Evolutionary conservation across 2,329 filamentous ascomycete species (phyloP).

Genomic region (Tolypocladium ophioglossoides): DNA sequence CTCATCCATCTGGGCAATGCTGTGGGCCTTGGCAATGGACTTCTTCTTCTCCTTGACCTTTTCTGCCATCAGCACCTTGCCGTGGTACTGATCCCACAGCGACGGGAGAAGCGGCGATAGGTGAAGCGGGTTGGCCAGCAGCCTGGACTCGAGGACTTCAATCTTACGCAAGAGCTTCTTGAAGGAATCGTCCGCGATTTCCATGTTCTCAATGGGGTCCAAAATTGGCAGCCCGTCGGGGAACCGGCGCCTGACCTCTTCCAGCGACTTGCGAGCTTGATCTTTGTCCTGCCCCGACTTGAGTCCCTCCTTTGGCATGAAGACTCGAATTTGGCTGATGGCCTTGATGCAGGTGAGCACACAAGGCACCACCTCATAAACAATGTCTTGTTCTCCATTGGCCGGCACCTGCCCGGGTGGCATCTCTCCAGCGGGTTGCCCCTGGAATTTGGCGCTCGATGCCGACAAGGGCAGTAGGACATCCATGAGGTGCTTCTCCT

Average conservation of each 20-base stretch:
- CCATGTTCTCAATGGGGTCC: constrained; percentile 95
- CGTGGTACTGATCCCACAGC: constrained; percentile 77
- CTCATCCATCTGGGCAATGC: constrained; percentile 88
- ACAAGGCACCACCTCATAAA: constrained; percentile 53
- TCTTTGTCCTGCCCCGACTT: constrained; percentile 54
- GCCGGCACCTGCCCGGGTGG: constrained; percentile 46
- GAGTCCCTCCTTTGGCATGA: constrained; percentile 65
- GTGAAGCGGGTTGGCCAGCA: constrained; percentile 84
- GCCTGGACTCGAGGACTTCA: constrained; percentile 83
- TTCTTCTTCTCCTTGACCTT: constrained; percentile 86
- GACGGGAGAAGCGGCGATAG: constrained; percentile 75
- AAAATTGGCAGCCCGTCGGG: constrained; percentile 83
- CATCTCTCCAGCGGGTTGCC: constrained; percentile 31
- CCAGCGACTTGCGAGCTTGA: constrained; percentile 58
- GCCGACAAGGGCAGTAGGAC: constrained; percentile 58
- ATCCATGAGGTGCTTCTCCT: constrained; percentile 74
- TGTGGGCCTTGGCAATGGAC: constrained; percentile 73
- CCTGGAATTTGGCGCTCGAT: constrained; percentile 34
- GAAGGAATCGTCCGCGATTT: constrained; percentile 83
- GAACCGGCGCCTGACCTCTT: constrained; percentile 78
- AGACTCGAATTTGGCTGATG: constrained; percentile 74
- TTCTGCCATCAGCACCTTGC: constrained; percentile 64
- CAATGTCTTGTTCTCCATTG: constrained; percentile 16
- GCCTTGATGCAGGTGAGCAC: constrained; percentile 76
- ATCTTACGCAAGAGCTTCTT: constrained; percentile 93